These are phyloP conservation scores for Coemansia interrupta DNA, from an alignment of 192 early-diverging fungal species.

Conservation along the genomic window DNA sequence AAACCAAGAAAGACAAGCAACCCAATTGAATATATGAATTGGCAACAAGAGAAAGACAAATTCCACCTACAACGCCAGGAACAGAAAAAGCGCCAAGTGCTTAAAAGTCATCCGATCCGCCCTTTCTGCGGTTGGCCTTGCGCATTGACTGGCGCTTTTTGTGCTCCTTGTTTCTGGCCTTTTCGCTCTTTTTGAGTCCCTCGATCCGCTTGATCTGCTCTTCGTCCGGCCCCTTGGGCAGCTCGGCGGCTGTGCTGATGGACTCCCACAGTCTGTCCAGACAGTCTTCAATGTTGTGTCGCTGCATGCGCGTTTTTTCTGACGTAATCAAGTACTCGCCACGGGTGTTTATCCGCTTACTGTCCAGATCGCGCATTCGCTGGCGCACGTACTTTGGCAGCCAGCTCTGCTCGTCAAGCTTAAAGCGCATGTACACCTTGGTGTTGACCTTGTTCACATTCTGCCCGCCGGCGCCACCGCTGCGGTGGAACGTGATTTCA, in stretches of 20 bases:
- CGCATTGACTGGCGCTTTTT: slow-evolving; percentile 66
- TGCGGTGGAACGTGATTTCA: slow-evolving; percentile 60
- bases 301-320: slow-evolving; percentile 70
- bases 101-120: slow-evolving; percentile 44
- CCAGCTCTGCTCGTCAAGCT: slow-evolving; percentile 64
- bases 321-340: slow-evolving; percentile 76
- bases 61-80: background rate
- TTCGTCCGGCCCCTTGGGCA: slow-evolving; percentile 64
- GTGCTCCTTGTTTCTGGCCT: slow-evolving; percentile 56
- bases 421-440: slow-evolving; percentile 79
- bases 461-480: slow-evolving; percentile 86
- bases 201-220: slow-evolving; percentile 61
- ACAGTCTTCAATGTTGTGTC: slow-evolving; percentile 77
- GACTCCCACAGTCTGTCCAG: slow-evolving; percentile 64
- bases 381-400: slow-evolving; percentile 68
- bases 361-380: slow-evolving; percentile 57
- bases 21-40: background rate
- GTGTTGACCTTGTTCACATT: slow-evolving; percentile 94
- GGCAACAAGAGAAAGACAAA: background rate
- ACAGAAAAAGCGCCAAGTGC: background rate
- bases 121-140: slow-evolving; percentile 60
- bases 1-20: background rate
- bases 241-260: slow-evolving; percentile 59
- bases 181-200: slow-evolving; percentile 58
- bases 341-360: slow-evolving; percentile 60